Base-by-base conservation (phyloP, 495 filamentous ascomycete species). In the Elasticomyces elasticus region DNA sequence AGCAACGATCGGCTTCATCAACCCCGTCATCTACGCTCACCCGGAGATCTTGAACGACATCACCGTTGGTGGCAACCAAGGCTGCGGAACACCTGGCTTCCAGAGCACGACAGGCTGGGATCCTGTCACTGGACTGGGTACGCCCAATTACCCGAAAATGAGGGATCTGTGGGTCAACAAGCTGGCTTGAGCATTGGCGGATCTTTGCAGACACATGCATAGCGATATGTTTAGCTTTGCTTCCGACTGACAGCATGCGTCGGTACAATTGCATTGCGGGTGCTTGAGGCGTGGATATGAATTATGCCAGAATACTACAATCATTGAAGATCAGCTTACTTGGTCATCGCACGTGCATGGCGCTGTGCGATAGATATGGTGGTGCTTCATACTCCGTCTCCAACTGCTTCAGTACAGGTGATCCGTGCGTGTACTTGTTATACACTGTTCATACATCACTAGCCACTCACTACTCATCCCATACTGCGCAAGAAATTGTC, bases 401-500 rank as follows among this genome's bases (percentile, higher is more conserved):
- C n/a, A n/a, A n/a, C n/a, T n/a, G n/a, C n/a, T n/a, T n/a, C n/a
- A n/a, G n/a, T n/a, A n/a, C n/a, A n/a, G n/a, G n/a, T n/a, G n/a
- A n/a, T n/a, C n/a, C n/a, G n/a, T n/a, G n/a, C n/a, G n/a, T n/a
- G n/a, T n/a, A n/a, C n/a, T n/a, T n/a, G n/a, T n/a, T n/a, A n/a
- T n/a, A n/a, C n/a, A n/a, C n/a, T n/a, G n/a, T n/a, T n/a, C n/a
- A n/a, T n/a, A n/a, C n/a, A n/a, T n/a, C n/a, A n/a, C n/a, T n/a
- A n/a, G n/a, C n/a, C n/a, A n/a, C n/a, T n/a, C n/a, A n/a, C n/a
- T n/a, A n/a, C n/a, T 52, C 56, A 54, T 25, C 13, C 19, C 79
- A 94, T 85, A 17, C 81, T 77, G 74, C 82, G 85, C 73, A 98
- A 78, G 78, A 92, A 98, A 73, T 98, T 98, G 52, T 63, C 75